Base-by-base conservation (phyloP, 2,329 filamentous ascomycete genomes). In the Aspergillus luchuensis region DNA sequence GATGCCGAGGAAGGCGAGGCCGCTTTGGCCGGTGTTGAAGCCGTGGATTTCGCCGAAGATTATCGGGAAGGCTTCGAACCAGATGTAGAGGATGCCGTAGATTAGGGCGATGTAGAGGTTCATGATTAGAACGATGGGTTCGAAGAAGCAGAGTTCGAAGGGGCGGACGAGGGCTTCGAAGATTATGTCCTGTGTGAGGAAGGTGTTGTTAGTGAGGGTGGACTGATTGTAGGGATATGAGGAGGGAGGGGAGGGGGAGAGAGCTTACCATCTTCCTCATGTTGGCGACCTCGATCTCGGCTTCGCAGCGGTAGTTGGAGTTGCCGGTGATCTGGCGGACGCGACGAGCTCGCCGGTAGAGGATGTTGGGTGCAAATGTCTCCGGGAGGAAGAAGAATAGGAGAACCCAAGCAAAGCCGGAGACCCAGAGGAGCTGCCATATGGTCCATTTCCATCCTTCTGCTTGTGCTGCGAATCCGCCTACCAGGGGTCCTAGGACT, bases 391-490 rank as follows among this genome's bases (percentile, higher is more conserved):
- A 66, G 45, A 74, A 66, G 43, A 73, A 76, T 43, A 63, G 69
- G 56, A 82, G 59, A 11, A 89, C 67, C 66, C 88, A 81, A 41
- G 87, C 71, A 0, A 86, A 85, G 0, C 78, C 81, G 0, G 84
- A 79, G 4, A 84, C 77, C 85, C 86, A 89, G 43, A 89, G 74
- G 54, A 89, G 82, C 67, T 87, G 85, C 80, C 85, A 69, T n/a
- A 70, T 87, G 0, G 84, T 84, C 86, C 85, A 89, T 11, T 84
- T 79, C 86, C 87, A 89, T 56, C 74, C 76, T 72, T 85, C 80
- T 4, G 78, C 82, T 1, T 81, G 79, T 5, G 86, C 84, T 4
- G 84, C 80, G 71, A 86, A 90, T 1, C 86, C 86, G 2, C 82
- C 82, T 3, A 90, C 75, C 0, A 89, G 74, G 4, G 88, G 87